phyloP scores from a whole-genome alignment of 2,329 filamentous ascomycete genomes.

The Stemphylium vesicarium region DNA sequence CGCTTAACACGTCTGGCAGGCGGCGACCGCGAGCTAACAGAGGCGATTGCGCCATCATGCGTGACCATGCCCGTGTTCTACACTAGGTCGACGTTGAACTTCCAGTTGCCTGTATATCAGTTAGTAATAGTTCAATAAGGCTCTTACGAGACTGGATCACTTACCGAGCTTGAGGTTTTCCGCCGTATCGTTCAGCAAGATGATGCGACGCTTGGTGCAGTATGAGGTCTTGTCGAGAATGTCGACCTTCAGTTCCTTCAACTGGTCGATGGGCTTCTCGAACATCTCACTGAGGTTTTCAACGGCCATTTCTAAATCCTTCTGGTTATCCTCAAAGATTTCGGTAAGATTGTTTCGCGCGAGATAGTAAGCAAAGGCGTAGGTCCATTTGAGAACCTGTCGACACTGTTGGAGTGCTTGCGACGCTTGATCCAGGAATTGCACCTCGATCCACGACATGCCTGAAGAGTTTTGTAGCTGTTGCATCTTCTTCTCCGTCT shows the following conservation, averaged over 20 bases:
- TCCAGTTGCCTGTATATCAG: constrained; percentile 33
- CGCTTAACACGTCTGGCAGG: background rate
- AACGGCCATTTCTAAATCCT: constrained; percentile 95
- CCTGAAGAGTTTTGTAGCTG: constrained; percentile 90
- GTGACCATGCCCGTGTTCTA: constrained; percentile 13
- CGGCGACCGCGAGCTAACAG: background rate
- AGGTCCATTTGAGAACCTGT: constrained; percentile 99
- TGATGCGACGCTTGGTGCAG: constrained; percentile 89
- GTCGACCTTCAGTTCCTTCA: constrained; percentile 88
- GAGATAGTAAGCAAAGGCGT: constrained; percentile 98
- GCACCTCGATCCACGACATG: constrained; percentile 99
- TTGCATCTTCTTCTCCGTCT: constrained; percentile 99
- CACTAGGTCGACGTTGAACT: constrained; percentile 38
- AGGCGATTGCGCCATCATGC: background rate
- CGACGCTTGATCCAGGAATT: constrained; percentile 92
- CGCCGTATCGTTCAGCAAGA: constrained; percentile 89
- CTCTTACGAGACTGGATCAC: constrained; percentile 36
- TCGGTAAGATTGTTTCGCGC: constrained; percentile 92
- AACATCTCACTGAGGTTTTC: constrained; percentile 99
- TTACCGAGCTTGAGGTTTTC: constrained; percentile 87
- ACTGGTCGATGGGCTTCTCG: constrained; percentile 89
- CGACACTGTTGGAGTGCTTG: constrained; percentile 94
- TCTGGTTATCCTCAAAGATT: constrained; percentile 99
- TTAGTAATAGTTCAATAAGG: constrained; percentile 14
- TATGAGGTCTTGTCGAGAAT: constrained; percentile 99